Evolutionary conservation across 495 filamentous ascomycete species (phyloP).

Genomic region (Pseudevernia furfuracea): DNA sequence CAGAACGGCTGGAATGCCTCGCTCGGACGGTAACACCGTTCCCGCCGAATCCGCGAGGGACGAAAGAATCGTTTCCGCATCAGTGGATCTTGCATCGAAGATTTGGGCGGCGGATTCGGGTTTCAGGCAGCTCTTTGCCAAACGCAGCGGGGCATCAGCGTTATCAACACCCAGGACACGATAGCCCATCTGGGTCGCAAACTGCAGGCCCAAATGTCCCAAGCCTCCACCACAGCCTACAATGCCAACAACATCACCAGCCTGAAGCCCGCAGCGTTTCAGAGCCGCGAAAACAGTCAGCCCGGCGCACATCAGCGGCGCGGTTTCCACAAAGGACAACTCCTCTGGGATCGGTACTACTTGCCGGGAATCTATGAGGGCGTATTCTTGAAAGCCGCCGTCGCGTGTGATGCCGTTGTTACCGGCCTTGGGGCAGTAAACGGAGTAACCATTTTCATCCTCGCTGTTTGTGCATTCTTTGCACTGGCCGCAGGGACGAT

Average conservation of each 20-base stretch:
- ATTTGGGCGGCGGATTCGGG: not conserved
- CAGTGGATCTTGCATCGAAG: not conserved
- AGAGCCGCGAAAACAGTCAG: not conserved
- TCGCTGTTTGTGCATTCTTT: not conserved
- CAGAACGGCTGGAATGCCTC: not conserved
- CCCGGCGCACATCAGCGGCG: conserved; percentile 7
- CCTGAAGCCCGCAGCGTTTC: not conserved
- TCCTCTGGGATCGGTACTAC: conserved; percentile 2
- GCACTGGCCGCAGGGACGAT: conserved; percentile 3
- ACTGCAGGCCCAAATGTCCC: conserved; percentile 4
- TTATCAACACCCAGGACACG: conserved; percentile 4
- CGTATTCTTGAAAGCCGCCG: not conserved
- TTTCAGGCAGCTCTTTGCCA: not conserved
- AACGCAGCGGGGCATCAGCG: not conserved
- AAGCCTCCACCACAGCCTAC: not conserved
- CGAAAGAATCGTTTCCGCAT: not conserved
- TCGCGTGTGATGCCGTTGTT: not conserved
- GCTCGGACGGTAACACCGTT: not conserved
- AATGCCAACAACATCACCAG: not conserved
- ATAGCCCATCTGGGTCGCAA: conserved; percentile 4
- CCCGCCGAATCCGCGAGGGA: not conserved
- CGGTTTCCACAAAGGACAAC: conserved; percentile 6
- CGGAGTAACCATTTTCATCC: conserved; percentile 2
- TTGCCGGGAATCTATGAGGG: not conserved
- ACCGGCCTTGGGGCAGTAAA: not conserved